phyloP scores from a whole-genome alignment of 2,329 filamentous ascomycete species.

The Apiospora koreana region DNA sequence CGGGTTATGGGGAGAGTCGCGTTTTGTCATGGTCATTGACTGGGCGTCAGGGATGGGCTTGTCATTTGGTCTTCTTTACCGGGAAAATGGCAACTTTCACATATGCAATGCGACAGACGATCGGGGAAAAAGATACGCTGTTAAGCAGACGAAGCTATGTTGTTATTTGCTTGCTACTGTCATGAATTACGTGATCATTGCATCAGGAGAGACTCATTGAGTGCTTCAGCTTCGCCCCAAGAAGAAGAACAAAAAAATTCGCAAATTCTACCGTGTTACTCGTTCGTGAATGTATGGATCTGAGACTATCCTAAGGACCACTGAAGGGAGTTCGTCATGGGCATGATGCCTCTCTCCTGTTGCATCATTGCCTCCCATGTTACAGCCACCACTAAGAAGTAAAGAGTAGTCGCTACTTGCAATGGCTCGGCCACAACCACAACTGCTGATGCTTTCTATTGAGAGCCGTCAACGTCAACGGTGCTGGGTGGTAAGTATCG shows the following conservation, averaged over 20 bases:
- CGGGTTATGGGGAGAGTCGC: constrained; percentile 4
- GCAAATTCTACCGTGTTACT: background rate
- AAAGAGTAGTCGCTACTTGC: background rate
- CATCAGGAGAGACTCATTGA: constrained; percentile 7
- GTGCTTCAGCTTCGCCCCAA: constrained; percentile 8
- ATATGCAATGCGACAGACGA: constrained; percentile 13
- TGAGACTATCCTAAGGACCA: too few relatives aligned
- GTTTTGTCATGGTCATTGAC: constrained; percentile 16
- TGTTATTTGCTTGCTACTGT: constrained; percentile 8
- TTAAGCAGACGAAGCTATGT: constrained; percentile 9
- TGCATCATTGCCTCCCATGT: background rate
- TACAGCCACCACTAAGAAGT: background rate
- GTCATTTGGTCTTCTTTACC: constrained; percentile 14
- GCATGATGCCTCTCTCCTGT: too few relatives aligned
- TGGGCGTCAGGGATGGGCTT: constrained; percentile 19
- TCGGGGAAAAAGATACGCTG: constrained; percentile 8
- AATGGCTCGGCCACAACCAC: background rate
- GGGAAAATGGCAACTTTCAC: constrained; percentile 16
- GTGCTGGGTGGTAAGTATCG: background rate
- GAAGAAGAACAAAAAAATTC: constrained; percentile 12
- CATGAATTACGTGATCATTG: constrained; percentile 10
- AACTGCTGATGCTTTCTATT: background rate
- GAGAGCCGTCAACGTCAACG: background rate
- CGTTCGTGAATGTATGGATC: background rate
- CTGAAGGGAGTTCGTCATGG: too few relatives aligned